Evolutionary conservation across 352 stramenopile genomes (phyloP).

Genomic region (Phytophthora rubi): DNA sequence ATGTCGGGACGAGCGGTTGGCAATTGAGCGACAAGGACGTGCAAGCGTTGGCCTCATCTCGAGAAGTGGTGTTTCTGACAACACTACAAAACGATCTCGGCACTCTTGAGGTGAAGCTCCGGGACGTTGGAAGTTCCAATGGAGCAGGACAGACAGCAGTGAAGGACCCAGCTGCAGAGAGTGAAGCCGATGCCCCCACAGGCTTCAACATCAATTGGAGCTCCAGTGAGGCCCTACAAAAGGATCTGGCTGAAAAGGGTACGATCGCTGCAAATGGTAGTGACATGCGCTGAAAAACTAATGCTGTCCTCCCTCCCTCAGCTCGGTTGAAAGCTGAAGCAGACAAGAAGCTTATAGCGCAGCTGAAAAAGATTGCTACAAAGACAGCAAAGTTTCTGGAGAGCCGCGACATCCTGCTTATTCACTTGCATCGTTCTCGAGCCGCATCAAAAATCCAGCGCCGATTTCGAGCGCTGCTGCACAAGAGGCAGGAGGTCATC

Average conservation of each 20-base stretch:
- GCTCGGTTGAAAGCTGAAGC: constrained; percentile 37
- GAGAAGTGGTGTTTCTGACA: constrained; percentile 59
- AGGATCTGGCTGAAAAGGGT: constrained; percentile 58
- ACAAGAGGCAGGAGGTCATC: constrained; percentile 18
- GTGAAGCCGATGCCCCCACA: constrained; percentile 8
- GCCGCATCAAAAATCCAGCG: constrained; percentile 46
- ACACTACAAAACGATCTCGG: constrained; percentile 38
- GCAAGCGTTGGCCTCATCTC: constrained; percentile 40
- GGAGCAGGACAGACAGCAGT: background rate
- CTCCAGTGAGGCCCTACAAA: constrained; percentile 55
- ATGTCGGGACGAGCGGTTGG: constrained; percentile 41
- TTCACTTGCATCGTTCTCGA: constrained; percentile 31
- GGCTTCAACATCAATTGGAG: constrained; percentile 66
- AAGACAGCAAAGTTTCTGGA: constrained; percentile 26
- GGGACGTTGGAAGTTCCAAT: constrained; percentile 10
- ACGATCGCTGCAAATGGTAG: background rate
- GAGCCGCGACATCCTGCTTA: constrained; percentile 32
- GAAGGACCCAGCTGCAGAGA: background rate
- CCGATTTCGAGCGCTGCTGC: constrained; percentile 28
- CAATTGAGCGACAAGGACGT: constrained; percentile 45
- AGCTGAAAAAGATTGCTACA: constrained; percentile 37
- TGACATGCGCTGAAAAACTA: too few relatives aligned
- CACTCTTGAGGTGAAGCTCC: constrained; percentile 49
- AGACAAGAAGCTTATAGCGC: constrained; percentile 48
- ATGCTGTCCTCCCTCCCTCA: constrained; percentile 7